Conservation (phyloP, 2,329 filamentous ascomycete genomes). For the Colletotrichum musae region DNA sequence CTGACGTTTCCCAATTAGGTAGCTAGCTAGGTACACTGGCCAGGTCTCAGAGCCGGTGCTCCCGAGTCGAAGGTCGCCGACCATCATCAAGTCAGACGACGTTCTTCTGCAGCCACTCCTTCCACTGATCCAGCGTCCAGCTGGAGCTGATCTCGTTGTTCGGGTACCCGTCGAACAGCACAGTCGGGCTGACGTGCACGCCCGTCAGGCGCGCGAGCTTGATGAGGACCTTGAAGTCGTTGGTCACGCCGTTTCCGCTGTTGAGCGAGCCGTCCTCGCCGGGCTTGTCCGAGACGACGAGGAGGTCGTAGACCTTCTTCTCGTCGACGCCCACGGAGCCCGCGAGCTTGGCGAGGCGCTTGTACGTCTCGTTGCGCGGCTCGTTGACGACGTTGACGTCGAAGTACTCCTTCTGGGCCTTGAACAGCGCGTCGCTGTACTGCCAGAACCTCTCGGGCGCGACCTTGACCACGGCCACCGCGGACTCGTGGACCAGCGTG, state of each 20-base stretch:
- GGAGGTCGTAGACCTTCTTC: slow-evolving; percentile 76
- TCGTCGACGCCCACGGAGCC: slow-evolving; percentile 78
- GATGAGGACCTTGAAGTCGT: slow-evolving; percentile 86
- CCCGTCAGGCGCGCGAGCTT: slow-evolving; percentile 85
- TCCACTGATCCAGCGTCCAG: slow-evolving; percentile 87
- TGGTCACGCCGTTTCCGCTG: slow-evolving; percentile 83
- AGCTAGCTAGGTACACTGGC: no score
- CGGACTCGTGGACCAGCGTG: slow-evolving; percentile 86
- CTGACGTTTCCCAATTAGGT: not conserved
- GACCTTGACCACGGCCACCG: slow-evolving; percentile 81
- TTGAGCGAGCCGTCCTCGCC: slow-evolving; percentile 80
- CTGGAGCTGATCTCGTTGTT: slow-evolving; percentile 83
- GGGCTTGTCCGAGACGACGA: slow-evolving; percentile 79
- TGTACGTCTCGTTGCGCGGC: slow-evolving; percentile 87
- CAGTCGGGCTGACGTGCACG: slow-evolving; percentile 92
- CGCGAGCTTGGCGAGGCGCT: slow-evolving; percentile 82
- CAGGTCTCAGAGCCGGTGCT: slow-evolving; percentile 20
- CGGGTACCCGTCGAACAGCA: slow-evolving; percentile 88
- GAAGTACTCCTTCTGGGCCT: slow-evolving; percentile 82
- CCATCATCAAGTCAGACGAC: slow-evolving; percentile 53
- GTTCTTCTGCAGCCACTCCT: slow-evolving; percentile 80
- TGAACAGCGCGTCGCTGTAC: slow-evolving; percentile 78
- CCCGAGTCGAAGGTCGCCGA: not conserved
- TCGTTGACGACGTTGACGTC: slow-evolving; percentile 89
- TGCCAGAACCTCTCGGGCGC: slow-evolving; percentile 83